These are phyloP conservation scores for Quercus gilva DNA, from an alignment of 306 rosid genomes.

Conservation along the genomic window DNA sequence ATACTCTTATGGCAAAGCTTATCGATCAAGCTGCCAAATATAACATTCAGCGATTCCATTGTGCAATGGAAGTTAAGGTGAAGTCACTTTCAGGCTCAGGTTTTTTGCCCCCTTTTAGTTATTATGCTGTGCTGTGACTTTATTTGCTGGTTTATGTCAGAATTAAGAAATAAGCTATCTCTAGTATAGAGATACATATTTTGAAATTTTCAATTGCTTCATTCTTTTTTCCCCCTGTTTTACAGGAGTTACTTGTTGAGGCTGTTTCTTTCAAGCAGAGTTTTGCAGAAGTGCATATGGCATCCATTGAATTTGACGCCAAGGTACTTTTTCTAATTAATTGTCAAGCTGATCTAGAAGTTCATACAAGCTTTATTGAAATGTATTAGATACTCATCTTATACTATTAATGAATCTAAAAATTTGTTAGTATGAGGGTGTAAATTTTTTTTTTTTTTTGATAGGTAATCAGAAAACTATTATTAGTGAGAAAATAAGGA, in stretches of 20 bases:
- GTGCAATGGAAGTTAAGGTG: conserved; percentile 74
- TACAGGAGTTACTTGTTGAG: conserved; percentile 69
- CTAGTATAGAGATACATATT: neutral
- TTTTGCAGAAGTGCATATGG: conserved; percentile 57
- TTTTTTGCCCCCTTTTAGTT: conserved; percentile 13
- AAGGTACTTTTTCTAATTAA: conserved; percentile 56
- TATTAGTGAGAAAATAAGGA: too few species aligned
- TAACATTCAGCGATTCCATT: conserved; percentile 51
- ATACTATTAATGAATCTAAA: neutral
- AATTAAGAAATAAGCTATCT: neutral
- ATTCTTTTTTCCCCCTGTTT: conserved; percentile 15
- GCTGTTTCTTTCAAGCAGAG: conserved; percentile 47
- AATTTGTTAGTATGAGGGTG: neutral
- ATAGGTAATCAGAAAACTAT: too few species aligned
- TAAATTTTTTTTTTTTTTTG: too few species aligned
- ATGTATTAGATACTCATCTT: neutral
- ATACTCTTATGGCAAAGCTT: conserved; percentile 58
- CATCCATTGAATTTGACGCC: conserved; percentile 64
- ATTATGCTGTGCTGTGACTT: conserved; percentile 14
- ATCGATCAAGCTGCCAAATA: conserved; percentile 54
- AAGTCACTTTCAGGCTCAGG: conserved; percentile 11
- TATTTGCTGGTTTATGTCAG: neutral
- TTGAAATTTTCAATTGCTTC: conserved; percentile 8
- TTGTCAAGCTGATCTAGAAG: neutral
- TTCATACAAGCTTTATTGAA: neutral